These are phyloP conservation scores for Dryas integrifolia DNA, from an alignment of 331 rosid genomes.

Conservation along the genomic window DNA sequence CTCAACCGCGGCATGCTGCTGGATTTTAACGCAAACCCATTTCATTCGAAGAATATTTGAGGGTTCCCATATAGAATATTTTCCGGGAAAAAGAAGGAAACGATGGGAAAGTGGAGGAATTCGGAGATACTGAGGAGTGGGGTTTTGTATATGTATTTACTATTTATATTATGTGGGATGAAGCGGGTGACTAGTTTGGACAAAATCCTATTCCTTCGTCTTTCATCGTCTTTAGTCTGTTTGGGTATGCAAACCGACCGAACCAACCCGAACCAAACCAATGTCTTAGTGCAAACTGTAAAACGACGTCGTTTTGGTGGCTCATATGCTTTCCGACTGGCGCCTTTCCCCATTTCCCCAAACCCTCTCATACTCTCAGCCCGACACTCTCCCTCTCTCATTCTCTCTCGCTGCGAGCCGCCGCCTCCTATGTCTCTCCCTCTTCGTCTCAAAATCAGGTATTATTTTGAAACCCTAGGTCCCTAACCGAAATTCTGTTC, in stretches of 20 bases:
- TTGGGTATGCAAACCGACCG: background rate
- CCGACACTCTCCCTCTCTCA: too few species aligned
- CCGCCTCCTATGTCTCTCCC: too few species aligned
- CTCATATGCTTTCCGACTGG: too few species aligned
- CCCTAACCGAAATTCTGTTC: too few species aligned
- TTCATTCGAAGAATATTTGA: constrained; percentile 14
- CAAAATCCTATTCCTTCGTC: constrained; percentile 8
- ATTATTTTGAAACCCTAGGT: too few species aligned
- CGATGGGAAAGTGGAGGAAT: constrained; percentile 5
- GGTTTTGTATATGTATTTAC: background rate
- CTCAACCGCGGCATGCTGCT: constrained; percentile 25
- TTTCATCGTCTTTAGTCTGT: background rate
- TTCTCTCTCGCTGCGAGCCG: too few species aligned
- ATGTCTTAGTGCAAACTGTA: too few species aligned
- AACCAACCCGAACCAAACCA: too few species aligned
- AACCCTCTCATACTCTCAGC: too few species aligned
- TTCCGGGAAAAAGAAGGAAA: constrained; percentile 8
- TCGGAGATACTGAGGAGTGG: constrained; percentile 27
- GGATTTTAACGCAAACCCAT: constrained; percentile 28
- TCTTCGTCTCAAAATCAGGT: too few species aligned
- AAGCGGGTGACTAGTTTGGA: constrained; percentile 7
- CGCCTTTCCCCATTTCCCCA: too few species aligned
- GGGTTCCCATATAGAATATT: constrained; percentile 19
- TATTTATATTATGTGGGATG: background rate
- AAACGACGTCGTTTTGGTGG: too few species aligned